A percentile compares a stretch with the other conserved stretches of the same genome.
These are phyloP conservation scores for Dioszegia hungarica DNA, from an alignment of 768 basidiomycete species.

Conservation along the genomic window DNA sequence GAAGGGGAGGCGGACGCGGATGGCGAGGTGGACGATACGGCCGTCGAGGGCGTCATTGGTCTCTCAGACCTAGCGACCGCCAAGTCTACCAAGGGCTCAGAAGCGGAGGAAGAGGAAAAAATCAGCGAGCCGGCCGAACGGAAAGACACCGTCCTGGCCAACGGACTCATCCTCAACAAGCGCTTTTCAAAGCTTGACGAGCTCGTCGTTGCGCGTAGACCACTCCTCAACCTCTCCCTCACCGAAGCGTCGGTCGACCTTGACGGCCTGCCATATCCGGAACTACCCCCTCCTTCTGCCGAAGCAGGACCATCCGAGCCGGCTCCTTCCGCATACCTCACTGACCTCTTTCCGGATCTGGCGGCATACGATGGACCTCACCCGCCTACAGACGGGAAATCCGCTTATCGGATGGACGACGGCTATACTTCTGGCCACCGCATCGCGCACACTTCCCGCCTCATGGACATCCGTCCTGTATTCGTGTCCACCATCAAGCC, in stretches of 20 bases:
- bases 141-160: constrained; percentile 21
- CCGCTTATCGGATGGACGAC: constrained; percentile 68
- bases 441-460: constrained; percentile 66
- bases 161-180: constrained; percentile 31
- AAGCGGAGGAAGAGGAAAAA: constrained; percentile 12
- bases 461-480: constrained; percentile 78
- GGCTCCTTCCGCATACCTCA: constrained; percentile 45
- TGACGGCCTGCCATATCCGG: constrained; percentile 9
- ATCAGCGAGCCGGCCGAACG: not conserved
- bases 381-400: constrained; percentile 56
- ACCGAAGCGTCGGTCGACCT: constrained; percentile 25
- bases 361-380: constrained; percentile 54
- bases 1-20: constrained; percentile 41
- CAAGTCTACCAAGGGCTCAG: constrained; percentile 5
- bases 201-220: constrained; percentile 21
- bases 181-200: constrained; percentile 31
- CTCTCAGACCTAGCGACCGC: constrained; percentile 27
- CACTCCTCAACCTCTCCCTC: constrained; percentile 25
- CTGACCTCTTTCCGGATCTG: constrained; percentile 79
- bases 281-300: not conserved
- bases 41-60: constrained; percentile 27
- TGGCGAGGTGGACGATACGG: constrained; percentile 43
- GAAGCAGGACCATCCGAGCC: constrained; percentile 8
- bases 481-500: constrained; percentile 81
- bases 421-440: constrained; percentile 61